phyloP scores from a whole-genome alignment of 371 early-diverging fungal species.

The Phascolomyces articulosus region DNA sequence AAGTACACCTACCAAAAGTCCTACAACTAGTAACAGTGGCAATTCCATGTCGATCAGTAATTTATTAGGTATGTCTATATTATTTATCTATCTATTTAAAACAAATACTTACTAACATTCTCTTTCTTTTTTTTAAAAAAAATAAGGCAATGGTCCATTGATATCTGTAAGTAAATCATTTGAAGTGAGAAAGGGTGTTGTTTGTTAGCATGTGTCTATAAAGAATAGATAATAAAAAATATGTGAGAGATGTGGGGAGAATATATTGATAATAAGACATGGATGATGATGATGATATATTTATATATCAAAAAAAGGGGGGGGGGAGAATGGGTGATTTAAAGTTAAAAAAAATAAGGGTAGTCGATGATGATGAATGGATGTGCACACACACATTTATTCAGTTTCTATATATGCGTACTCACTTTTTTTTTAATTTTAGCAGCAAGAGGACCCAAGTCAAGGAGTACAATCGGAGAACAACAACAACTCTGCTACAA shows the following conservation, averaged over 20 bases:
- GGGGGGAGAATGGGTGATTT: background rate
- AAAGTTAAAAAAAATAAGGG: background rate
- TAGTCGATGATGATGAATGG: background rate
- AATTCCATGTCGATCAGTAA: constrained; percentile 28
- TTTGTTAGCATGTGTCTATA: no score
- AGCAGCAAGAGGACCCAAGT: background rate
- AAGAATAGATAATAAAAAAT: no score
- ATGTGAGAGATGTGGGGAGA: no score
- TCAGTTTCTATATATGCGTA: background rate
- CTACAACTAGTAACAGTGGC: constrained; percentile 3
- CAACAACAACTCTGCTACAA: background rate
- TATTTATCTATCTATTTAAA: no score
- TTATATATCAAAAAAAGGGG: background rate
- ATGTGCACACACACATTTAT: no score
- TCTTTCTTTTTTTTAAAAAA: background rate
- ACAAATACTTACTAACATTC: no score
- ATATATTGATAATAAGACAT: no score
- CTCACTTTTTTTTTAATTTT: background rate
- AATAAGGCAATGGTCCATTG: background rate
- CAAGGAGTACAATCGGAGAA: constrained; percentile 4
- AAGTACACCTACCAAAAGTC: constrained; percentile 12
- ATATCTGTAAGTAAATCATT: background rate
- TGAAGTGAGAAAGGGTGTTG: background rate
- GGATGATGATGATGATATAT: no score
- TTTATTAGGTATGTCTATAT: constrained; percentile 24